Conservation (phyloP, 371 early-diverging fungal genomes). For the Enteropsectra breve region DNA sequence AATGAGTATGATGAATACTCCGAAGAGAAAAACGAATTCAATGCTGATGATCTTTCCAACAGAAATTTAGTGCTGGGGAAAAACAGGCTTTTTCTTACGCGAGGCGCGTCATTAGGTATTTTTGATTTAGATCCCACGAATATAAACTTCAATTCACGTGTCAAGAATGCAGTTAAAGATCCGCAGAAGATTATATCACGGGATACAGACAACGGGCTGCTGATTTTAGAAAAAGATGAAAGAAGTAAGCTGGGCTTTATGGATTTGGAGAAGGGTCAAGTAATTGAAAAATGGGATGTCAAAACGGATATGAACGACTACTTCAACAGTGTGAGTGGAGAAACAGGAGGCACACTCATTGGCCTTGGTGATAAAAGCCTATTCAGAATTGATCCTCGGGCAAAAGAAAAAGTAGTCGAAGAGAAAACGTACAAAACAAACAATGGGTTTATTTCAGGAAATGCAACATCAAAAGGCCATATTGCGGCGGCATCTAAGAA, state of each 20-base stretch:
- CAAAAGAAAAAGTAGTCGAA: constrained; percentile 42
- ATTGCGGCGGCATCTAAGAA: constrained; percentile 72
- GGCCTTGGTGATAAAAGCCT: constrained; percentile 71
- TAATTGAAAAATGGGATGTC: constrained; percentile 75
- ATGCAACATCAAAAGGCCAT: constrained; percentile 70
- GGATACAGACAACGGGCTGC: constrained; percentile 39
- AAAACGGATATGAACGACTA: constrained; percentile 67
- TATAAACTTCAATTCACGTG: constrained; percentile 53
- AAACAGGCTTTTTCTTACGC: constrained; percentile 55
- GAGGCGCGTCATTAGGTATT: constrained; percentile 58
- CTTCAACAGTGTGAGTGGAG: constrained; percentile 67
- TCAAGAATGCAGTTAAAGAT: constrained; percentile 44
- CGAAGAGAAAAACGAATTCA: not conserved
- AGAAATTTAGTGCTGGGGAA: constrained; percentile 53
- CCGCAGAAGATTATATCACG: constrained; percentile 54
- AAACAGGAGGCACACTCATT: constrained; percentile 66
- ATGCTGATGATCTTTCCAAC: constrained; percentile 18
- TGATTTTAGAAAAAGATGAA: constrained; percentile 59
- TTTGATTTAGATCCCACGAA: constrained; percentile 50
- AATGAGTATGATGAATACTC: not conserved
- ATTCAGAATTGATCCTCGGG: constrained; percentile 78
- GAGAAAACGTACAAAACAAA: constrained; percentile 58
- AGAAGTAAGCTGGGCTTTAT: constrained; percentile 67
- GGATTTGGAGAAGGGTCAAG: constrained; percentile 76
- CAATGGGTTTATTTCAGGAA: constrained; percentile 64